Percentiles rank a stretch among this genome's conserved stretches.
phyloP scores from a whole-genome alignment of 768 basidiomycete species.

The Naganishia antarctica region DNA sequence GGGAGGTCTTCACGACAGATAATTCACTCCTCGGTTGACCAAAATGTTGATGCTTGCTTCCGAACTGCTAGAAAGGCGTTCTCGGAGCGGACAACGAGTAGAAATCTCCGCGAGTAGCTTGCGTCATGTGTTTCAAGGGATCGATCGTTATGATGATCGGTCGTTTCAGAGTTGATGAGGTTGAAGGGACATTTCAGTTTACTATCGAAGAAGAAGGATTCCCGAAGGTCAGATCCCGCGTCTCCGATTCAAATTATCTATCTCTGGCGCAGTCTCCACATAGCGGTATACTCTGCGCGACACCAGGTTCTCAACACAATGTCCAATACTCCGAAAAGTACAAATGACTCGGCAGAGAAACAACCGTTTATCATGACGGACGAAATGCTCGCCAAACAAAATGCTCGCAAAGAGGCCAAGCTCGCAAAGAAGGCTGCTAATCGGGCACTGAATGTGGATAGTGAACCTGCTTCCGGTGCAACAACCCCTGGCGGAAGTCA shows the following conservation, averaged over 20 bases:
- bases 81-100: neutral
- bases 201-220: no score
- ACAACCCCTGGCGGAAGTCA: constrained; percentile 30
- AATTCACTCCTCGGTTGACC: constrained; percentile 8
- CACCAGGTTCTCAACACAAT: neutral
- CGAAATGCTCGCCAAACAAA: constrained; percentile 34
- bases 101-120: no score
- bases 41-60: constrained; percentile 10
- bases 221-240: no score
- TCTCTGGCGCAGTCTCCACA: no score
- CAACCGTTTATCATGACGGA: constrained; percentile 32
- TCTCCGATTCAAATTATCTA: no score
- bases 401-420: constrained; percentile 39
- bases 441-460: constrained; percentile 12
- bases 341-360: neutral
- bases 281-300: neutral
- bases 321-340: neutral
- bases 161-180: no score
- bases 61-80: constrained; percentile 1
- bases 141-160: no score
- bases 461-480: constrained; percentile 15
- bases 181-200: no score
- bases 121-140: no score
- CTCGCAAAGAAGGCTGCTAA: constrained; percentile 37
- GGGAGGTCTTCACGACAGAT: neutral